Percentiles rank a stretch among this genome's conserved stretches.
Conservation (phyloP, 139 green algal genomes). For the Auxenochlorella pyrenoidosa region DNA sequence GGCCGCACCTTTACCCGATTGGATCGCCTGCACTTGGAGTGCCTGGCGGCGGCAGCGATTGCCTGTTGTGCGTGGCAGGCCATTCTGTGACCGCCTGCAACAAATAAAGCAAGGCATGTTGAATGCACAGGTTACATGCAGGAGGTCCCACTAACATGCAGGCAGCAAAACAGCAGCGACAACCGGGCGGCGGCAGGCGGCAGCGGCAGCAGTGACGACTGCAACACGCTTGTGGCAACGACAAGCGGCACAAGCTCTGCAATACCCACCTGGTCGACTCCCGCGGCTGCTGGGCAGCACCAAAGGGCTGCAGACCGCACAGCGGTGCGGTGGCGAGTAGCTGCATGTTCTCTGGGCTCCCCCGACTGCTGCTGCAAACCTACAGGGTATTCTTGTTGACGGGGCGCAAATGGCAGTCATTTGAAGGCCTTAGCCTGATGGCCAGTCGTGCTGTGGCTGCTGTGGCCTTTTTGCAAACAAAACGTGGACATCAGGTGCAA, state of each 20-base stretch:
- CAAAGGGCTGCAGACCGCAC: not conserved
- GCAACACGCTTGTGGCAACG: not conserved
- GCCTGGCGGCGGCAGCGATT: not conserved
- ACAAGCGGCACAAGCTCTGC: too few species aligned
- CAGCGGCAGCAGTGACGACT: not conserved
- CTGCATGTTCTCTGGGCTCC: not conserved
- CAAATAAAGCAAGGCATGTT: too few species aligned
- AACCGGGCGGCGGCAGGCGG: not conserved
- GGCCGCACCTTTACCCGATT: constrained; percentile 20
- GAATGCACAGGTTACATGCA: not conserved
- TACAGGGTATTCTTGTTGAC: too few species aligned
- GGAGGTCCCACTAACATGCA: not conserved
- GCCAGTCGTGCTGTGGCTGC: too few species aligned
- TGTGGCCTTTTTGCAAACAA: too few species aligned
- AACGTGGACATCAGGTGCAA: too few species aligned
- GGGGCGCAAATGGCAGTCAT: too few species aligned
- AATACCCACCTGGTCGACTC: not conserved
- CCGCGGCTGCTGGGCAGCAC: not conserved
- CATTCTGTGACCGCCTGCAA: not conserved
- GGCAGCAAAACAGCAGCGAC: too few species aligned
- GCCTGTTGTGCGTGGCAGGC: not conserved
- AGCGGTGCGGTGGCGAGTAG: not conserved
- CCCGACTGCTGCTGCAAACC: too few species aligned
- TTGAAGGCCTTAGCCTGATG: too few species aligned
- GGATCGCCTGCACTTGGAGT: not conserved